Evolutionary conservation across 169 alveolate genomes (phyloP), one percentile per base, ranked within the genome.

Genomic region (Neospora caninum): DNA sequence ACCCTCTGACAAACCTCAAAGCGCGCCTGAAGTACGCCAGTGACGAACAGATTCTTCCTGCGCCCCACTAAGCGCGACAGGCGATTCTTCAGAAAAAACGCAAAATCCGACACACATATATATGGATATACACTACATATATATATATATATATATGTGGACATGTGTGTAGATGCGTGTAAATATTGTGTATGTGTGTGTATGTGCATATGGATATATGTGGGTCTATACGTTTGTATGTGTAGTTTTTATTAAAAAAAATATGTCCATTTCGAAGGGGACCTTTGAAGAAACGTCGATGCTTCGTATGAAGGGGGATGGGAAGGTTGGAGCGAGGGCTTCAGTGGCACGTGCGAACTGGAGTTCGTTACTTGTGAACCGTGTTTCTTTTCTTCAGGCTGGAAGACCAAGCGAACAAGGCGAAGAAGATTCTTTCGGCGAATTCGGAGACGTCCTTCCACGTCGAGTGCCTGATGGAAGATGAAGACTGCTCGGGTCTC

Each of bases 401-500:
- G 95, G 99, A 99, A 91, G 99, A 99, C 88, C 98, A 98, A 34
- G 99, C 99, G 42, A 97, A 97, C 69, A 98, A 98, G 95, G 97
- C 98, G 80, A 98, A 99, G 97, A 99, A 99, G 94, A 97, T 98
- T 31, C 97, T 99, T n/a, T 98, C 99, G 1, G 99, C 99, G 34
- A 99, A 99, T 95, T 95, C 96, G 80, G 99, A 99, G 94, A 97
- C 99, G 1, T 96, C 98, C 41, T 96, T 98, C 87, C 97, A 96
- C 70, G 97, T 98, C 45, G 99, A 99, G 95, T 98, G 99, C 84
- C 97, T 99, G 64, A 97, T 98, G 97, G 99, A 99, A 86, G 99
- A 99, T 91, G 96, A 98, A 54, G 99, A 99, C 96, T 93, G 95
- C 73, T 95, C 95, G 45, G 96, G 95, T 45, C 92, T 86, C 41